A percentile compares a stretch with the other conserved stretches of the same genome.
Conservation (phyloP, 2,329 filamentous ascomycete genomes). For the Tolypocladium guangdongense region DNA sequence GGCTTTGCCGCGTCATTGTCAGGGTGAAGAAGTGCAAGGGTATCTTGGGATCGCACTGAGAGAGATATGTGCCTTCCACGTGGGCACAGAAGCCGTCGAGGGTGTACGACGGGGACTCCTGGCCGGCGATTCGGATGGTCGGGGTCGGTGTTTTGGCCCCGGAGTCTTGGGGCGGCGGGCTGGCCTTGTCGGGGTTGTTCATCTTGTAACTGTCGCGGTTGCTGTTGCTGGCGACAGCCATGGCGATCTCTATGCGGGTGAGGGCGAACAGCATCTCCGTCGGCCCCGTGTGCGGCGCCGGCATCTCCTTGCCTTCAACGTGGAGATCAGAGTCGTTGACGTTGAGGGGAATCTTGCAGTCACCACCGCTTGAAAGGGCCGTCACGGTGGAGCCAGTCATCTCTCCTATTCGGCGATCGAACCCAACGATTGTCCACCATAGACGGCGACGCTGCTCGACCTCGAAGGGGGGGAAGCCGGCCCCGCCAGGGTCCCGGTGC, state of each 20-base stretch:
- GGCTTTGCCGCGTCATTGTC: conserved; percentile 42
- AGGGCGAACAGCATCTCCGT: conserved; percentile 52
- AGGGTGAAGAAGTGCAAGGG: conserved; percentile 49
- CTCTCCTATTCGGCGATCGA: conserved; percentile 59
- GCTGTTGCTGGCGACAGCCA: conserved; percentile 38
- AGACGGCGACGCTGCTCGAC: conserved; percentile 59
- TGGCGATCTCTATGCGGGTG: conserved; percentile 44
- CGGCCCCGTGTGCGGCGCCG: conserved; percentile 34
- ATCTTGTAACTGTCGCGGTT: conserved; percentile 24
- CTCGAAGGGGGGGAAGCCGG: conserved; percentile 45
- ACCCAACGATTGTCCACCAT: conserved; percentile 62
- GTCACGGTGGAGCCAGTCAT: conserved; percentile 49
- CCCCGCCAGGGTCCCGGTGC: conserved; percentile 49
- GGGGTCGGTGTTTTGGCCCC: conserved; percentile 15
- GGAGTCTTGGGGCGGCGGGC: conserved; percentile 10
- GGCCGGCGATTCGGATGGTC: conserved; percentile 35
- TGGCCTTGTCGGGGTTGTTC: conserved; percentile 15
- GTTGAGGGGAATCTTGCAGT: conserved; percentile 48
- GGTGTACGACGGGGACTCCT: conserved; percentile 36
- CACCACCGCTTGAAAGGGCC: conserved; percentile 39
- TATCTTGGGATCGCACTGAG: conserved; percentile 45
- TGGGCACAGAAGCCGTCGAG: conserved; percentile 43
- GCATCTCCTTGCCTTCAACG: conserved; percentile 43
- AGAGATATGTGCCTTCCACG: conserved; percentile 45
- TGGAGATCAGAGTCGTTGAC: conserved; percentile 52